Evolutionary conservation across 257 asterid species (phyloP).

Genomic region (Cruciata laevipes): DNA sequence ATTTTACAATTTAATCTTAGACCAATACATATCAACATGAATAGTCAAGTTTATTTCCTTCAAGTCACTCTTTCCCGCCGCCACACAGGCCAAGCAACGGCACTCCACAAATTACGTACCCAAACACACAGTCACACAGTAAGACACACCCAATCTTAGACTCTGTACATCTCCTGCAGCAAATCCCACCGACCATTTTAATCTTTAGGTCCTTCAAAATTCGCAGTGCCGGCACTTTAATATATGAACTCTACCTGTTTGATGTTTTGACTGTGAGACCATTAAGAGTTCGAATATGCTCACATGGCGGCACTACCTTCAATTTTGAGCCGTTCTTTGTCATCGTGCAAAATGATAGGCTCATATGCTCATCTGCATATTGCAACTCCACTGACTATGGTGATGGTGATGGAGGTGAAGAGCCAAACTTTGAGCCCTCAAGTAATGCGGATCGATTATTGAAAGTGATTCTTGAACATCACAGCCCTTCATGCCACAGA

Average conservation of each 20-base stretch:
- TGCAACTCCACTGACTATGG: background rate
- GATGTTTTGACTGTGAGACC: background rate
- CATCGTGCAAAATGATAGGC: background rate
- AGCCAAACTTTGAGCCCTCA: constrained; percentile 42
- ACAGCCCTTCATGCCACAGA: constrained; percentile 92
- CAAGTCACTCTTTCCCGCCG: background rate
- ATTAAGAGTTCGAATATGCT: background rate
- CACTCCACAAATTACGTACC: background rate
- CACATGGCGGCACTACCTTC: background rate
- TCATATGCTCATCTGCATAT: background rate
- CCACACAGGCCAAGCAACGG: background rate
- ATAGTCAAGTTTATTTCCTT: background rate
- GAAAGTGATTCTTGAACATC: constrained; percentile 62
- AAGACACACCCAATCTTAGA: background rate
- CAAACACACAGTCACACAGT: background rate
- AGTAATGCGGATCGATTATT: constrained; percentile 60
- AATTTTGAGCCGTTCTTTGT: background rate
- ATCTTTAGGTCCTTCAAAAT: background rate
- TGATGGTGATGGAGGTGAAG: background rate
- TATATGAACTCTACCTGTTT: background rate
- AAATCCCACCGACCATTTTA: no score
- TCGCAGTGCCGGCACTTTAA: background rate
- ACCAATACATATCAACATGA: no score
- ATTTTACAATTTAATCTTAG: no score
- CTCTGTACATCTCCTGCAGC: background rate